Base-by-base conservation (phyloP, 2,329 filamentous ascomycete genomes). In the Diplodia mutila region DNA sequence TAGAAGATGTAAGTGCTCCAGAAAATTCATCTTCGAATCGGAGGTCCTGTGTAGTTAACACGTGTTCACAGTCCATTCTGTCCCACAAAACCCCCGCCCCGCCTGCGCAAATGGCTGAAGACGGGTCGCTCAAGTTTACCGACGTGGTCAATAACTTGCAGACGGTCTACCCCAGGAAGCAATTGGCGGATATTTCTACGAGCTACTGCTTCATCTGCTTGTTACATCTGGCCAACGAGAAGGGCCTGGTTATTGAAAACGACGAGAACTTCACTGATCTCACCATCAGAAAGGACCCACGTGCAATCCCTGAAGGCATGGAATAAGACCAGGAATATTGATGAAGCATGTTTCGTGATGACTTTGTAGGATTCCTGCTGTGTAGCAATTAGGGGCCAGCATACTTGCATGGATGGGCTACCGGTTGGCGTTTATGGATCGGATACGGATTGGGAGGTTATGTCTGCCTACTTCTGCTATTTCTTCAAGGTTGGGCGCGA, bases 171-270 rank as follows among this genome's bases (percentile, higher is more conserved):
- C 90, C 93, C 12, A 91, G 92, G 78, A 86, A 91, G 72, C 88
- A 89, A 69, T 92, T 99, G 88, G 89, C 91, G 69, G 95, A 99
- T 79, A 98, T 99, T 75, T 97, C 93, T 42, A 99, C 95, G 0
- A 96, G 85, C 18, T 91, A 87, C 72, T 97, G 95, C 78, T 99
- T 98, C 81, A 99, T 99, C 70, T 96, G 92, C 74, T 81, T 97
- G 68, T 82, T 97, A 71, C 94, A 97, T 80, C 78, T 97, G 74
- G 94, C 94, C 69, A 97, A 97, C 80, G 94, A 97, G 76, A 94
- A 96, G 81, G 94, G 94, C 0, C 83, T 97, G 48, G 85, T 91
- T 27, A 91, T 97, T 70, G 86, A 91, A 71, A 89, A 88, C 66
- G 82, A 86, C 52, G 82, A 85, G 39, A 80, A 77, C 11, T 83